Conservation (phyloP, 2,329 filamentous ascomycete species). For the Byssothecium circinans region DNA sequence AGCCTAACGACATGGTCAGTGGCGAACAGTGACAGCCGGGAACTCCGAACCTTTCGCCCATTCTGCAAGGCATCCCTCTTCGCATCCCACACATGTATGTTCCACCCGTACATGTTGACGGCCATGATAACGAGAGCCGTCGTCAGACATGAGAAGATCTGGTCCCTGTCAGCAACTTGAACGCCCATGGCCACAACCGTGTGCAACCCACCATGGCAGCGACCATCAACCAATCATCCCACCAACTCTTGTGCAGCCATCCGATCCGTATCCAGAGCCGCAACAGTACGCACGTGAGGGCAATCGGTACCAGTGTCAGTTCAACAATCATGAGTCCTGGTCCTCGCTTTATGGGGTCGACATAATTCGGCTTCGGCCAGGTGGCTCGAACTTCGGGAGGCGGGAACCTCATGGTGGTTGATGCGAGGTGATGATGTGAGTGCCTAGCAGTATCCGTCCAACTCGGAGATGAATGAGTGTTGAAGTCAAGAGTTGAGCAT, state of each 20-base stretch:
- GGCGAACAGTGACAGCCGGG: slow-evolving; percentile 17
- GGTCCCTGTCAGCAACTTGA: slow-evolving; percentile 20
- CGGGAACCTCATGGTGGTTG: slow-evolving; percentile 34
- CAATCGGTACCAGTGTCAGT: slow-evolving; percentile 40
- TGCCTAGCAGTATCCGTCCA: slow-evolving; percentile 20
- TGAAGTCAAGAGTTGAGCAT: slow-evolving; percentile 29
- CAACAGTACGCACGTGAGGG: slow-evolving; percentile 39
- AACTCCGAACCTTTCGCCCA: slow-evolving; percentile 36
- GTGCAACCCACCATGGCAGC: slow-evolving; percentile 36
- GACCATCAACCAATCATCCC: slow-evolving; percentile 45
- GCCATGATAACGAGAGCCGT: slow-evolving; percentile 40
- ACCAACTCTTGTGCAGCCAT: slow-evolving; percentile 44
- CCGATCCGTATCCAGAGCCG: slow-evolving; percentile 40
- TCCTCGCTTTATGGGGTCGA: slow-evolving; percentile 47
- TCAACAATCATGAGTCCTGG: slow-evolving; percentile 47
- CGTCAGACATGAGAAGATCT: slow-evolving; percentile 38
- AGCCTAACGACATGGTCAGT: slow-evolving; percentile 30
- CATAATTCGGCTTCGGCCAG: slow-evolving; percentile 50
- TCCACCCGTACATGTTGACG: slow-evolving; percentile 43
- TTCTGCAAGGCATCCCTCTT: slow-evolving; percentile 30
- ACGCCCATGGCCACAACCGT: slow-evolving; percentile 11
- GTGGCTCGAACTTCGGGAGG: slow-evolving; percentile 38
- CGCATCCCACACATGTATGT: slow-evolving; percentile 43
- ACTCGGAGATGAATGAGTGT: slow-evolving; percentile 13
- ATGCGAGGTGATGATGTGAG: slow-evolving; percentile 14